phyloP scores from a whole-genome alignment of 306 rosid genomes.

The Prunus davidiana region DNA sequence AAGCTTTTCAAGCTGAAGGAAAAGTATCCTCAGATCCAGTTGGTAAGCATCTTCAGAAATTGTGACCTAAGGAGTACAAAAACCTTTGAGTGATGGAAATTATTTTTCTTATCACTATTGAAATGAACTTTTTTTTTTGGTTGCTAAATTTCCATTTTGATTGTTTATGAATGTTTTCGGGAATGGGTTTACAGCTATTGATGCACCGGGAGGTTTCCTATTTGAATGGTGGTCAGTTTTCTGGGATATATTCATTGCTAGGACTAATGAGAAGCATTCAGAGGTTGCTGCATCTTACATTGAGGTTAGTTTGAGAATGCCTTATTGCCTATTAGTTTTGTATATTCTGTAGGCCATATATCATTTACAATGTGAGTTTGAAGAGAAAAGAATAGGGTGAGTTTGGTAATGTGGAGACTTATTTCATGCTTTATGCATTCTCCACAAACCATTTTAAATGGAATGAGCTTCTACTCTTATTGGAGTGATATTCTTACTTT shows the following conservation, averaged over 20 bases:
- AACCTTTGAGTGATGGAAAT: slow-evolving; percentile 7
- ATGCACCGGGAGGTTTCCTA: slow-evolving; percentile 98
- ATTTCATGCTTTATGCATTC: not conserved
- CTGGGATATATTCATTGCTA: slow-evolving; percentile 99
- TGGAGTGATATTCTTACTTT: not conserved
- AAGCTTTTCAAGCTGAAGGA: slow-evolving; percentile 97
- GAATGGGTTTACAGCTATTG: slow-evolving; percentile 74
- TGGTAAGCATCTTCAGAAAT: slow-evolving; percentile 56
- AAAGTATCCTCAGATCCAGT: slow-evolving; percentile 99
- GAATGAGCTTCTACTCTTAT: not conserved
- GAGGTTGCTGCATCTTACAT: slow-evolving; percentile 98
- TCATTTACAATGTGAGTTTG: slow-evolving; percentile 10
- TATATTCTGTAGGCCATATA: slow-evolving; percentile 9
- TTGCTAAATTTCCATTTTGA: slow-evolving; percentile 7
- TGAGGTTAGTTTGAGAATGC: slow-evolving; percentile 59
- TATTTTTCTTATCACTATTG: not conserved
- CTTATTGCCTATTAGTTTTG: not conserved
- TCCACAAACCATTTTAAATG: not conserved
- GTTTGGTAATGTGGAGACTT: not conserved
- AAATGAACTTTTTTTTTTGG: not conserved
- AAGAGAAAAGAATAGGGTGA: slow-evolving; percentile 4
- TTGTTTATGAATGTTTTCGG: slow-evolving; percentile 6
- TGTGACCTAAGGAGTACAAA: not conserved
- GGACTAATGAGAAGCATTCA: slow-evolving; percentile 99
- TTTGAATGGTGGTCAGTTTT: slow-evolving; percentile 99